phyloP scores from a whole-genome alignment of 106 monocot genomes.

The Amphibolis antarctica region DNA sequence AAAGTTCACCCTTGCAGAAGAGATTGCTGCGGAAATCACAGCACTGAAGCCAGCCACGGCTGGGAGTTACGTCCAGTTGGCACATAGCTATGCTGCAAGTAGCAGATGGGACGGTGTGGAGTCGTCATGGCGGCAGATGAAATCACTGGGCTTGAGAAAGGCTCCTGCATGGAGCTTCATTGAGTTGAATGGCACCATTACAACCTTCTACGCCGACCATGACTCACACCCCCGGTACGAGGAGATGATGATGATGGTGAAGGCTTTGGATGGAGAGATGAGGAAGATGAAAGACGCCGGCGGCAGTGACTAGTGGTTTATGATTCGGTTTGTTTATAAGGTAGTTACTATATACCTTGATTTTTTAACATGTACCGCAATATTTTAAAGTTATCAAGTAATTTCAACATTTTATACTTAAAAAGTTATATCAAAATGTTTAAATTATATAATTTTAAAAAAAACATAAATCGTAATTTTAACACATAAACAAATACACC shows the following conservation, averaged over 20 bases:
- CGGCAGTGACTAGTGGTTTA: neutral
- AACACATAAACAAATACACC: too few relatives aligned
- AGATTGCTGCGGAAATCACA: slow-evolving; percentile 32
- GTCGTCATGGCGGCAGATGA: slow-evolving; percentile 40
- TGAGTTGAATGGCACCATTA: slow-evolving; percentile 31
- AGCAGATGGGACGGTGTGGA: slow-evolving; percentile 47
- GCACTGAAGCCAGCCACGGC: slow-evolving; percentile 33
- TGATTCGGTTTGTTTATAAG: too few relatives aligned
- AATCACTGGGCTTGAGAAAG: slow-evolving; percentile 46
- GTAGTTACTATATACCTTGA: too few relatives aligned
- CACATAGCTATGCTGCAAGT: slow-evolving; percentile 38
- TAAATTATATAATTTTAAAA: too few relatives aligned
- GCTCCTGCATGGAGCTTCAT: slow-evolving; percentile 70
- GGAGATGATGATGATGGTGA: slow-evolving; percentile 29
- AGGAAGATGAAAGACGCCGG: slow-evolving; percentile 9
- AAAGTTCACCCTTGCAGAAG: slow-evolving; percentile 18
- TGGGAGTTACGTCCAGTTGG: slow-evolving; percentile 55
- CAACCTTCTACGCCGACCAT: slow-evolving; percentile 43
- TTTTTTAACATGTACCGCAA: too few relatives aligned
- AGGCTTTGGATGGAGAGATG: slow-evolving; percentile 31
- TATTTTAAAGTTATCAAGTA: too few relatives aligned
- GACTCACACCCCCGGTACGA: slow-evolving; percentile 24
- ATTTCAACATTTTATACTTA: too few relatives aligned
- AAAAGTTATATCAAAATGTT: too few relatives aligned
- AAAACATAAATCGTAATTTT: too few relatives aligned